Base-by-base conservation (phyloP, 331 rosid species). In the Quercus lobata region DNA sequence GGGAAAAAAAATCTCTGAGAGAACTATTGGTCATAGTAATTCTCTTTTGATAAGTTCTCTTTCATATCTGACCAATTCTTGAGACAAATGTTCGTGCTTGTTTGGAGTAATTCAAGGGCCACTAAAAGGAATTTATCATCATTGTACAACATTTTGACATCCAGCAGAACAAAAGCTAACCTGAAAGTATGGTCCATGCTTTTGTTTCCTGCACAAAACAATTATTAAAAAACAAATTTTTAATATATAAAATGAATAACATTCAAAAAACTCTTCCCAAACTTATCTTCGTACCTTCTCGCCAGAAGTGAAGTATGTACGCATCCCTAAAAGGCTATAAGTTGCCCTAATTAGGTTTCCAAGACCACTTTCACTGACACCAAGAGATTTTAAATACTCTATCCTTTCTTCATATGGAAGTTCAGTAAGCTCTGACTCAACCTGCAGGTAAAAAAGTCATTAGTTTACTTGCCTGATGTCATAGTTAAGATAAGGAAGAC, bases 161-260 rank as follows among this genome's bases (percentile, higher is more conserved):
- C 60, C 56, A 80, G 80, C 57, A 76, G 65, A 61, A 60, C 18
- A 10, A 69, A 85, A 86, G 44, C 93, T 78, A 85, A 95, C 98
- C 99, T 85, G 94, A 84, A 79, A 80, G 91, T 84, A 95, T 95
- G 81, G 99, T 95, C 99, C 99, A 95, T 56, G 99, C 98, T 86
- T 89, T 95, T 77, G 99, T 91, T 85, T 95, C 99, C 98, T 95
- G 88, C 11, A 15, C 18, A 77, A 57, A 72, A 76, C 79, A 78
- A 72, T 74, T 41, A 41, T 41, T 41, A 49, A 72, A 78, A 61
- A 77, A 86, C 75, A 85, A 72, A 73, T 75, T 72, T 27, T 76
- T 25, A 76, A 61, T 44, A 75, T 35, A 32, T 70, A 74, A 60
- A 76, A 81, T 32, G 54, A 63, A 17, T 41, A 46, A 72, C 61